These are phyloP conservation scores for Stachybotrys elegans DNA, from an alignment of 2,329 filamentous ascomycete genomes.

Conservation along the genomic window DNA sequence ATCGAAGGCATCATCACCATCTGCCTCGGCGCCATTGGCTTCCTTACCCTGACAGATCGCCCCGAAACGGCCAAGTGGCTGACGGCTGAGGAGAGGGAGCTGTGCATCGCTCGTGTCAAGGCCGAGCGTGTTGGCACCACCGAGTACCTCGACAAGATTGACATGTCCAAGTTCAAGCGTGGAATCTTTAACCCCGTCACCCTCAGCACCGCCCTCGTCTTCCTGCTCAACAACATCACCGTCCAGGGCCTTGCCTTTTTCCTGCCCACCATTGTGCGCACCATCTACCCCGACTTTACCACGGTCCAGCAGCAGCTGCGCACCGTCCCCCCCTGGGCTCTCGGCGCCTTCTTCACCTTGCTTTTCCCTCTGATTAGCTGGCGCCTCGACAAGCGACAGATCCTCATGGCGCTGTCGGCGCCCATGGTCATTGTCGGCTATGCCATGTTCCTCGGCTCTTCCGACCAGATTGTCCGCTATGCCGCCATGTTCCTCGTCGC, in stretches of 20 bases:
- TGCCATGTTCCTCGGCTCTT: slow-evolving; percentile 62
- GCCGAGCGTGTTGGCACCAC: slow-evolving; percentile 60
- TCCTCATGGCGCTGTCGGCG: slow-evolving; percentile 55
- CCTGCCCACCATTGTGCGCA: slow-evolving; percentile 37
- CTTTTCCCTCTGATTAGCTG: slow-evolving; percentile 57
- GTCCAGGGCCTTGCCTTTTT: slow-evolving; percentile 48
- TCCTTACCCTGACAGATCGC: slow-evolving; percentile 62
- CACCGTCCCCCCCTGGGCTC: slow-evolving; percentile 65
- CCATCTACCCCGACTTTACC: slow-evolving; percentile 54
- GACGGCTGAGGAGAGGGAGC: slow-evolving; percentile 56
- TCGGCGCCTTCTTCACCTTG: slow-evolving; percentile 63
- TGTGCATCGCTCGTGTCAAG: slow-evolving; percentile 63
- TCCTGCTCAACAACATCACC: slow-evolving; percentile 64
- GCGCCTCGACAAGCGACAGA: slow-evolving; percentile 52
- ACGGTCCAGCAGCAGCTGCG: slow-evolving; percentile 62
- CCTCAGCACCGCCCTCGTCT: slow-evolving; percentile 50
- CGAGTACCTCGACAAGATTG: slow-evolving; percentile 59
- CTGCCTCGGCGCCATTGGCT: slow-evolving; percentile 52
- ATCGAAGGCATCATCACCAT: slow-evolving; percentile 60
- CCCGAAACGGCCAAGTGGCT: slow-evolving; percentile 66
- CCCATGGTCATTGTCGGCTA: slow-evolving; percentile 66
- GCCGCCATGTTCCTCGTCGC: slow-evolving; percentile 67
- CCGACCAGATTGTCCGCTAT: slow-evolving; percentile 51
- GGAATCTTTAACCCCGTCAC: slow-evolving; percentile 62
- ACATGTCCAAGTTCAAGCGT: slow-evolving; percentile 50